Evolutionary conservation across 2,329 filamentous ascomycete genomes (phyloP), one percentile per base, ranked within the genome.

Genomic region (Neurospora sp.): DNA sequence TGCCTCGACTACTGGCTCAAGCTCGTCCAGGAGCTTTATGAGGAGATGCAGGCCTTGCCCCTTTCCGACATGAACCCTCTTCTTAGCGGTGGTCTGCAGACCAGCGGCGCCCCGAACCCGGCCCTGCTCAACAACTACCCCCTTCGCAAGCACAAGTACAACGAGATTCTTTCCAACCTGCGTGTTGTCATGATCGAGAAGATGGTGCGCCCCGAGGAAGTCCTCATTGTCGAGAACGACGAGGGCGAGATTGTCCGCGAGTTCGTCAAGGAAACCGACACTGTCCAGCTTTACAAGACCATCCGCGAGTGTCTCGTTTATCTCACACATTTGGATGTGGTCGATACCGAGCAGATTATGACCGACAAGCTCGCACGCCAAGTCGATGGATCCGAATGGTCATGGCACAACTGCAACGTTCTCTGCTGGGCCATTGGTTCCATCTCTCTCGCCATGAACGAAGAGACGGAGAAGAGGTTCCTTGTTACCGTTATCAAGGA

Each of bases 371-470:
- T 99, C 68, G 90, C 93, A 39, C 91, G 93, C 74, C 96, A 99
- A 81, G 96, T 99, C 12, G 96, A 99, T 79, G 93, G 93, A 28
- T 87, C 88, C 2, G 96, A 99, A 81, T 99, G 96, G 96, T 99
- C 96, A 6, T 99, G 96, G 96, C 92, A 94, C 73, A 99, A 99
- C 83, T 99, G 96, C 88, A 99, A 99, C 82, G 97, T 97, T 6
- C 88, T 99, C 67, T 99, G 96, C 85, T 99, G 96, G 96, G 96
- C 96, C 38, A 99, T 99, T 76, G 96, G 96, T 52, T 99, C 96
- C 11, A 99, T 99, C 75, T 99, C 96, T 1, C 88, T 97, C 70
- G 96, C 96, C 68, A 99, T 99, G 96, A 99, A 97, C 78, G 96
- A 99, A 78, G 96, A 99, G 80, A 99, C 96, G 0, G 96, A 99